phyloP scores from a whole-genome alignment of 2,329 filamentous ascomycete genomes.

The Gnomoniopsis smithogilvyi region DNA sequence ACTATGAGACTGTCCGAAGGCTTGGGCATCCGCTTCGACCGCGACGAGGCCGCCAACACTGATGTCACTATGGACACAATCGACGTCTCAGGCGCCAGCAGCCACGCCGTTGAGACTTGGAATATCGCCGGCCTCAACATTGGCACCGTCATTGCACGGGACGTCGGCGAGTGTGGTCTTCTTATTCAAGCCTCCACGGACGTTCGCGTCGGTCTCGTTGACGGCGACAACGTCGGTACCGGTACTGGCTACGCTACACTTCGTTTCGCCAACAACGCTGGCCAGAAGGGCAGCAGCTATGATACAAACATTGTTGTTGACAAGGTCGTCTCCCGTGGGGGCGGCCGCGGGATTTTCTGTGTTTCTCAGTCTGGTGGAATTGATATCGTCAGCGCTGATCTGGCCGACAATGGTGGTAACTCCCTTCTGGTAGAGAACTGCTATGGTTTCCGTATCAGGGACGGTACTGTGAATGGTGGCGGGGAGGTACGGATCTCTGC shows the following conservation, averaged over 20 bases:
- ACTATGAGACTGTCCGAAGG: slow-evolving; percentile 53
- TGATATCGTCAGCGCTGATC: slow-evolving; percentile 45
- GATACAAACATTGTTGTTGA: slow-evolving; percentile 50
- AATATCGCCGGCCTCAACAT: slow-evolving; percentile 55
- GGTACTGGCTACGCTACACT: slow-evolving; percentile 55
- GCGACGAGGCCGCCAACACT: slow-evolving; percentile 47
- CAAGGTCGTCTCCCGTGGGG: slow-evolving; percentile 51
- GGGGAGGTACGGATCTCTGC: slow-evolving; percentile 54
- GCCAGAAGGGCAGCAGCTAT: slow-evolving; percentile 46
- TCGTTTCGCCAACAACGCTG: slow-evolving; percentile 56
- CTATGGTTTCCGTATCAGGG: slow-evolving; percentile 49
- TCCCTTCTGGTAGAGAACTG: slow-evolving; percentile 59
- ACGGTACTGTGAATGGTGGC: slow-evolving; percentile 50
- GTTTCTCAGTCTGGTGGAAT: slow-evolving; percentile 54
- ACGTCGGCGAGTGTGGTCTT: slow-evolving; percentile 56
- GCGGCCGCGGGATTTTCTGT: slow-evolving; percentile 56
- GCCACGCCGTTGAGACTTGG: slow-evolving; percentile 57
- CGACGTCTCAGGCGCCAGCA: slow-evolving; percentile 48
- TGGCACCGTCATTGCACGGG: slow-evolving; percentile 47
- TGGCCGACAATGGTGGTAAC: slow-evolving; percentile 52
- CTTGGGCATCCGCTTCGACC: slow-evolving; percentile 55
- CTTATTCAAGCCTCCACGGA: slow-evolving; percentile 52
- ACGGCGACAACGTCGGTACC: slow-evolving; percentile 50
- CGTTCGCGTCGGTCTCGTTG: slow-evolving; percentile 49
- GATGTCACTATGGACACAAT: slow-evolving; percentile 53